A percentile compares a stretch with the other conserved stretches of the same genome.
Conservation (phyloP, 208 protist species). For the Trypanosoma cruzi region DNA sequence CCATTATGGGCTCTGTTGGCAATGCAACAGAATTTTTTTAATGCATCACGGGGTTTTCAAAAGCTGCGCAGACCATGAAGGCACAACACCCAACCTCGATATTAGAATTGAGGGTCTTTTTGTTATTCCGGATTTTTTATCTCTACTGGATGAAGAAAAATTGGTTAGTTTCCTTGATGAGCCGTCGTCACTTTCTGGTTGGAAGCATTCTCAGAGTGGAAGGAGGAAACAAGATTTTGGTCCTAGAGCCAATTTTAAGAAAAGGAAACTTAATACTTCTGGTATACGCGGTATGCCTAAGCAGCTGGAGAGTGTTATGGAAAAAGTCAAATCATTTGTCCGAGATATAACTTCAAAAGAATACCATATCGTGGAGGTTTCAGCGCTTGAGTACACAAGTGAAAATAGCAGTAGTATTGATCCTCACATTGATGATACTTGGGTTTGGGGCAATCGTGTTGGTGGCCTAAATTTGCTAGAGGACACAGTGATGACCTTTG, state of each 20-base stretch:
- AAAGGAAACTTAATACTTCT: slow-evolving; percentile 68
- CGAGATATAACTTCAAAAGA: slow-evolving; percentile 34
- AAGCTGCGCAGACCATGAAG: slow-evolving; percentile 50
- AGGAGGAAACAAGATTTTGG: slow-evolving; percentile 88
- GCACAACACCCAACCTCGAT: background rate
- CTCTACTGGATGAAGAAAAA: slow-evolving; percentile 44
- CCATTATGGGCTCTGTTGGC: slow-evolving; percentile 41
- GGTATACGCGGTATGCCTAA: slow-evolving; percentile 59
- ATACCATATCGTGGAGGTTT: slow-evolving; percentile 64
- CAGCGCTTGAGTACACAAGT: slow-evolving; percentile 72
- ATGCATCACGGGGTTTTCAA: slow-evolving; percentile 21
- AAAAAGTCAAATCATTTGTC: slow-evolving; percentile 27
- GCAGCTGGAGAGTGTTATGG: slow-evolving; percentile 46
- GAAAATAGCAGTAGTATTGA: slow-evolving; percentile 76
- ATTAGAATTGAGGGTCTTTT: slow-evolving; percentile 46
- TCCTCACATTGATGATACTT: slow-evolving; percentile 91
- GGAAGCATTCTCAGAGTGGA: slow-evolving; percentile 88
- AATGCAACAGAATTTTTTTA: slow-evolving; percentile 47
- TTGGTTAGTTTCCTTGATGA: slow-evolving; percentile 69
- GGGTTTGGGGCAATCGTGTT: slow-evolving; percentile 90
- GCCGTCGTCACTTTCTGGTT: slow-evolving; percentile 49
- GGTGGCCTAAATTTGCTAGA: slow-evolving; percentile 73
- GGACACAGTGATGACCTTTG: slow-evolving; percentile 82
- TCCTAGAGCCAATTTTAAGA: slow-evolving; percentile 87
- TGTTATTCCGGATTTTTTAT: slow-evolving; percentile 48